Evolutionary conservation across 805 yeast genomes (phyloP), one percentile per base, ranked within the genome.

Genomic region (Candida odintsovae): DNA sequence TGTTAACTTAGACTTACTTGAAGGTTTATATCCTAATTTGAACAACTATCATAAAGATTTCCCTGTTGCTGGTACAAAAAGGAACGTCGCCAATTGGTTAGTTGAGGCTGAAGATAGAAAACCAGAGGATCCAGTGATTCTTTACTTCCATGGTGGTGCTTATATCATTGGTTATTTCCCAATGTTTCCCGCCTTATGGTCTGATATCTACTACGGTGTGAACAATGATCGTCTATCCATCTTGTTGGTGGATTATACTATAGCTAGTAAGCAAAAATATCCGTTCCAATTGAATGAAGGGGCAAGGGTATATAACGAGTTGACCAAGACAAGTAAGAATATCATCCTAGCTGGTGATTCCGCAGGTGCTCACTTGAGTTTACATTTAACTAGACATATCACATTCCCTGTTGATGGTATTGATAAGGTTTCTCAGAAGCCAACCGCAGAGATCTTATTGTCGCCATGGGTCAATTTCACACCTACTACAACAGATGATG

Each of bases 271-370:
- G 12, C 50, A 52, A 3, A 44, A 38, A 31, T 56, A 44, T 49
- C 68, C 68, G 12, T 46, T 47, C 10, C 68, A 62, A 48, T 43
- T 63, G 25, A 28, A 44, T 16, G 64, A 64, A 45, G 51, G 53
- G 13, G 45, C 49, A 23, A 40, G 43, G 4, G 46, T 55, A 25
- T 59, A 52, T 43, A 48, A 53, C 29, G 50, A 47, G 9, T 47
- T 63, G 22, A 22, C 46, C 18, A 42, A 50, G 39, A 40, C 51
- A 1, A 45, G 49, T 9, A 42, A 52, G 41, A 46, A 56, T 40
- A 50, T 61, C 39, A 48, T 60, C 11, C 42, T 58, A 6, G 44
- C 53, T 22, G 68, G 68, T 15, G 68, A 64, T 42, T 63, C 67
- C 10, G 62, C 62, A 13, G 68, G 68, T 22, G 68, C 61, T 3